Evolutionary conservation across 73 alveolate genomes (phyloP).

Genomic region (Tetrahymena thermophila): DNA sequence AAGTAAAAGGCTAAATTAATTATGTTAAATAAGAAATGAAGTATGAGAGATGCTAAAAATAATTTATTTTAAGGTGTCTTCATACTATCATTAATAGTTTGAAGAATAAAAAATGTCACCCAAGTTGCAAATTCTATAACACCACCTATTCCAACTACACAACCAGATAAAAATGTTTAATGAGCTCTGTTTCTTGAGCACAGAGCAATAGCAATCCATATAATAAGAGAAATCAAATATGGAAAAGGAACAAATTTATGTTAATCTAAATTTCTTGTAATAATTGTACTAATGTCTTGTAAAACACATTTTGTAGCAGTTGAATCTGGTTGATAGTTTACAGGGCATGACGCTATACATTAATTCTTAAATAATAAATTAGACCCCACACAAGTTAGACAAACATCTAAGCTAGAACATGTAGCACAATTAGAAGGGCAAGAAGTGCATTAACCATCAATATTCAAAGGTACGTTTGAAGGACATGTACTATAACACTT

Average conservation of each 20-base stretch:
- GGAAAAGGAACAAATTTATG: background rate
- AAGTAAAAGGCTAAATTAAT: background rate
- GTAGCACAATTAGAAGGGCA: background rate
- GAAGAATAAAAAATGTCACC: background rate
- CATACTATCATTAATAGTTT: background rate
- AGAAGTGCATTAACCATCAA: background rate
- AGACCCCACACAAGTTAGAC: background rate
- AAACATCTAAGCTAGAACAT: background rate
- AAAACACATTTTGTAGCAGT: background rate
- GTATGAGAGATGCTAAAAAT: background rate
- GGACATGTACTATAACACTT: background rate
- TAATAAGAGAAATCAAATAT: background rate
- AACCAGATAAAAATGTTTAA: background rate
- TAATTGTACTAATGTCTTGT: background rate
- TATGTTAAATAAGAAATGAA: background rate
- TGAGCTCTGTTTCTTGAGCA: background rate
- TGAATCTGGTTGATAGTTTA: background rate
- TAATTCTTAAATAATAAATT: background rate
- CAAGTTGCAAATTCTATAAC: background rate
- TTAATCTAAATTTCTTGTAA: background rate
- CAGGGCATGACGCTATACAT: background rate
- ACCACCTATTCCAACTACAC: background rate
- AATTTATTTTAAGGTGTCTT: background rate
- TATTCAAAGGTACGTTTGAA: background rate
- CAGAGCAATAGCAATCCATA: background rate